Evolutionary conservation across 2,329 filamentous ascomycete genomes (phyloP).

Genomic region (Pseudogymnoascus sp.): DNA sequence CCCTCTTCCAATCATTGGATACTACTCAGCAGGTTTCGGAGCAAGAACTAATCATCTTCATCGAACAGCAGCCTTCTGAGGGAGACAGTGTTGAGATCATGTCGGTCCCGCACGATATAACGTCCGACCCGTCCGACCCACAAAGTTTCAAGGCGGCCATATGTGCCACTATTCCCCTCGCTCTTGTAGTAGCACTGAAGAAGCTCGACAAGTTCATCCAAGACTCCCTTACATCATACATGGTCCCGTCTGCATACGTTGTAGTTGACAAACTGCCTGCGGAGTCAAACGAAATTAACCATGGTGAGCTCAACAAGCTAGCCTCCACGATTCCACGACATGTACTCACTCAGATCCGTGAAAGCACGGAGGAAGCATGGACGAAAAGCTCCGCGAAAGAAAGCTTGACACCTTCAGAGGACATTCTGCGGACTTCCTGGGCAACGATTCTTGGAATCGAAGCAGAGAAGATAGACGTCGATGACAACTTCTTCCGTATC

Average conservation of each 20-base stretch:
- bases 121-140: background rate
- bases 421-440: conserved; percentile 30
- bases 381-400: conserved; percentile 24
- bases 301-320: conserved; percentile 28
- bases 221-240: conserved; percentile 39
- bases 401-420: conserved; percentile 31
- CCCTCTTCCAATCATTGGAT: conserved; percentile 21
- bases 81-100: conserved; percentile 27
- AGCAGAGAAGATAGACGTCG: conserved; percentile 24
- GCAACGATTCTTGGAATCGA: conserved; percentile 25
- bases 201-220: conserved; percentile 37
- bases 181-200: conserved; percentile 32
- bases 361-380: conserved; percentile 30
- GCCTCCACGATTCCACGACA: conserved; percentile 24
- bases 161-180: conserved; percentile 19
- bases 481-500: conserved; percentile 36
- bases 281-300: conserved; percentile 27
- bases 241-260: conserved; percentile 41
- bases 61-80: conserved; percentile 27
- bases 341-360: conserved; percentile 21
- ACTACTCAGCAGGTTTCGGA: conserved; percentile 4
- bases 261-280: conserved; percentile 34
- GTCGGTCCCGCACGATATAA: conserved; percentile 19
- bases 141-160: conserved; percentile 22
- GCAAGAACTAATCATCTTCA: conserved; percentile 27